Base-by-base conservation (phyloP, 2,329 filamentous ascomycete genomes). In the Bipolaris bicolor region DNA sequence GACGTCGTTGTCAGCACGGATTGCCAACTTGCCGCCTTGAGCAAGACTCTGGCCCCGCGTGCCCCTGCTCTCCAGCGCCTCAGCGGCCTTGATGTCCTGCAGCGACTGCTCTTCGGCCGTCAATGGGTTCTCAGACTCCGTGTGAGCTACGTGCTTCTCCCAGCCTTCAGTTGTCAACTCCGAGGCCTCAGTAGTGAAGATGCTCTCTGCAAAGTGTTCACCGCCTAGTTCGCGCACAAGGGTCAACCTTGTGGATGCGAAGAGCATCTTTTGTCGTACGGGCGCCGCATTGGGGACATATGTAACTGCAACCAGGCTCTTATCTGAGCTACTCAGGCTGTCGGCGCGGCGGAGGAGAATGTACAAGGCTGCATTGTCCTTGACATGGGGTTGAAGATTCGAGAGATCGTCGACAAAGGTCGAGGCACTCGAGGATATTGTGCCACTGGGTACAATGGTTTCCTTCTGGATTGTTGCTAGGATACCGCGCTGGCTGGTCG, bases 201-300 rank as follows among this genome's bases (percentile, higher is more conserved):
- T 81, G 22, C 86, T 89, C 73, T 93, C 89, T 49, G 88, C 81
- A 77, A 95, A 94, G 68, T 91, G 84, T 74, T 95, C 90, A 52
- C 86, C 85, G 44, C 91, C 91, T 9, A 95, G 82, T 77, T 94
- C 90, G 40, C 90, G 85, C 48, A 89, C 84, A 1, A 95, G 82
- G 0, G 90, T 90, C 66, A 93, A 81, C 9, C 90, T 85, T 26
- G 91, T 93, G 22, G 87, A 86, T 5, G 91, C 90, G 75, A 94
- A 93, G 20, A 95, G 84, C 88, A 91, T 95, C 82, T 95, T 95
- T 74, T 92, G 89, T 37, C 91, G 87, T 55, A 95, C 90, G 26
- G 88, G 89, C 37, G 91, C 91, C 1, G 85, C 73, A 76, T 94
- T 90, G 24, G 91, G 91, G 5, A 95, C 87, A 75, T 92, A 95